Evolutionary conservation across 306 rosid genomes (phyloP), one percentile per base, ranked within the genome.

Genomic region (Vigna trinervia): DNA sequence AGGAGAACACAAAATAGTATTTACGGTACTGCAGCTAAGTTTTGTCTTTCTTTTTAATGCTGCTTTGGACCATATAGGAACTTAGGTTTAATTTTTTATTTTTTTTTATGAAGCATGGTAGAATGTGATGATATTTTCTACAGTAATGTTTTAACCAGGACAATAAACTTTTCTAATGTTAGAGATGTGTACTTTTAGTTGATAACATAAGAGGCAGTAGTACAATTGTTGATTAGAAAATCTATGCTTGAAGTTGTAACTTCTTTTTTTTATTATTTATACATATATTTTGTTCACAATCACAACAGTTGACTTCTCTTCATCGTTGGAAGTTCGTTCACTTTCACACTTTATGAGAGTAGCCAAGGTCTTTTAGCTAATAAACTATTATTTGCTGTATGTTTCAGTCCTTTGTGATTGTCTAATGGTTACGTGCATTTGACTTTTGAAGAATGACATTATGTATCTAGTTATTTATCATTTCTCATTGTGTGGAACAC

Each of bases 371-470:
- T 58, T 12, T 12, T 45, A 22, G 45, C 79, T 22, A 46, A 32
- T 48, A 34, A 32, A 22, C 4, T 12, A 5, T 66, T 15, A 36
- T 34, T 48, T 58, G 58, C 41, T 58, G 12, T 72, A 48, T 69
- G n/a, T 52, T 69, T 52, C 12, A 14, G 6, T 43, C 41, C 41
- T 36, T 60, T 75, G 59, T 48, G 57, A 39, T 48, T 58, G 39
- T 58, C 17, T 58, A 17, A 66, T 67, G 59, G 38, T 48, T 39
- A 12, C 69, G 38, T 41, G 60, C 58, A 75, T 59, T 69, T 58
- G 61, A 30, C 26, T 39, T 59, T 13, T 70, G 71, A 71, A 51
- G 32, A 28, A 39, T 53, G 50, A 70, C 46, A 30, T 74, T 17
- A 45, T 12, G 45, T 20, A 17, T 12, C 66, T 43, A 19, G 22